These are phyloP conservation scores for Xylariaceae sp. DNA, from an alignment of 2,329 filamentous ascomycete species.

Conservation along the genomic window DNA sequence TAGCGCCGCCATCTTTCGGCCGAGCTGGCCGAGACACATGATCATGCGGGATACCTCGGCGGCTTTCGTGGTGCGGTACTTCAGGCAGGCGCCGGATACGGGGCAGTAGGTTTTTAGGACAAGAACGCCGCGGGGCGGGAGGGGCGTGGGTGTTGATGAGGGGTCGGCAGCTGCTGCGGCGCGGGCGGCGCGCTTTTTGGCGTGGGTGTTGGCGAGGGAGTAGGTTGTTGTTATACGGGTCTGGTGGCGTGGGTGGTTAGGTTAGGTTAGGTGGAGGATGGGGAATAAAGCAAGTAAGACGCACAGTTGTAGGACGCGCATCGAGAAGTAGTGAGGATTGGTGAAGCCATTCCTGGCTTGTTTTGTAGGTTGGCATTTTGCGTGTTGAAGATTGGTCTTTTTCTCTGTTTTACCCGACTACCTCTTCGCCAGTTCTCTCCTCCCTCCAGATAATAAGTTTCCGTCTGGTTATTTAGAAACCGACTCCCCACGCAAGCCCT, in stretches of 20 bases:
- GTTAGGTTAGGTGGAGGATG: conserved; percentile 1
- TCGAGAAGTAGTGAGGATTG: conserved; percentile 83
- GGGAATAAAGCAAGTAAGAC: conserved; percentile 28
- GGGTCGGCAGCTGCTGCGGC: conserved; percentile 18
- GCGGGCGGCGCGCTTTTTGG: conserved; percentile 34
- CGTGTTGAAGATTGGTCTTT: not conserved
- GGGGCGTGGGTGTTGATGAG: conserved; percentile 13
- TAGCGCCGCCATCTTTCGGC: conserved; percentile 63
- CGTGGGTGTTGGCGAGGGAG: conserved; percentile 52
- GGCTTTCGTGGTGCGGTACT: conserved; percentile 88
- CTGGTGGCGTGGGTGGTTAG: conserved; percentile 43
- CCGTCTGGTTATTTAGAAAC: too few relatives aligned
- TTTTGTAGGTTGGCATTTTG: conserved; percentile 75
- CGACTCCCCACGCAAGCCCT: too few relatives aligned
- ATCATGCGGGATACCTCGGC: conserved; percentile 86
- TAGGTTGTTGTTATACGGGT: conserved; percentile 92
- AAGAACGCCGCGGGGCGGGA: conserved; percentile 62
- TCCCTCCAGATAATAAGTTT: not conserved
- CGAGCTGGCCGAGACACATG: conserved; percentile 70
- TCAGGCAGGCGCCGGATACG: conserved; percentile 73
- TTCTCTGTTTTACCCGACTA: not conserved
- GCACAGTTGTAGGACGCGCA: conserved; percentile 79
- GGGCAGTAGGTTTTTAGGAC: conserved; percentile 90
- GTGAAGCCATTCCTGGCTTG: conserved; percentile 86
- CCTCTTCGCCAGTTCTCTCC: not conserved